Base-by-base conservation (phyloP, 2,329 filamentous ascomycete species). In the Myriangium duriaei region DNA sequence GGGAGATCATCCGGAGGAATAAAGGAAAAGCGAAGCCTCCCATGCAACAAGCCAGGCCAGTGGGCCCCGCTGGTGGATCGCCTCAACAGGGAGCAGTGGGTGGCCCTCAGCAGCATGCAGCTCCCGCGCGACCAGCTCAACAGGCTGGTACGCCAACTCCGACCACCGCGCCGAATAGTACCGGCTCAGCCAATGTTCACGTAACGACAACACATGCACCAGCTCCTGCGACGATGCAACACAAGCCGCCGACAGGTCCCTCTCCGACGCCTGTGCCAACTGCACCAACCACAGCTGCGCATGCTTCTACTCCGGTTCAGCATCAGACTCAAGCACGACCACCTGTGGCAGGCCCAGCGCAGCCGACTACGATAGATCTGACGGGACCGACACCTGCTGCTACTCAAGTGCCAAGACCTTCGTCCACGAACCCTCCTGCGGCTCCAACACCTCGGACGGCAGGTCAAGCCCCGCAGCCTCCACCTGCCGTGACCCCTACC, bases 1-100 rank as follows among this genome's bases (percentile, higher is more conserved):
- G 36, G 2, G 39, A 45, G 16, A 45, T 45, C 33, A 43, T 43
- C 9, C 39, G 26, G 7, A 21, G 34, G 7, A 41, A 39, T 11
- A 39, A 39, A 14, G 33, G 30, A 9, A 39, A 45, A 19, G 34
- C 40, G 9, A 32, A 24, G 16, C 14, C 19, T n/a, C 38, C 19
- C 11, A 13, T 19, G 30, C 32, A 30, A 11, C 32, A 17, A 13
- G 18, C 28, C 26, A 31, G 5, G n/a, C 21, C 21, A 7, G 21
- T n/a, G 7, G 21, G 21, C n/a, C 21, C 21, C 7, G n/a, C 7
- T n/a, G n/a, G n/a, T n/a, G n/a, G n/a, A n/a, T 2, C 32, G 24
- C 32, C 18, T 26, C 21, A 26, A 26, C 21, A 26, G 21, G 21
- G 21, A 26, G 21, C 21, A 26, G 21, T n/a, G n/a, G 21, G 21